Evolutionary conservation across 2,329 filamentous ascomycete genomes (phyloP), one percentile per base, ranked within the genome.

Genomic region (Pseudophaeomoniella oleicola): DNA sequence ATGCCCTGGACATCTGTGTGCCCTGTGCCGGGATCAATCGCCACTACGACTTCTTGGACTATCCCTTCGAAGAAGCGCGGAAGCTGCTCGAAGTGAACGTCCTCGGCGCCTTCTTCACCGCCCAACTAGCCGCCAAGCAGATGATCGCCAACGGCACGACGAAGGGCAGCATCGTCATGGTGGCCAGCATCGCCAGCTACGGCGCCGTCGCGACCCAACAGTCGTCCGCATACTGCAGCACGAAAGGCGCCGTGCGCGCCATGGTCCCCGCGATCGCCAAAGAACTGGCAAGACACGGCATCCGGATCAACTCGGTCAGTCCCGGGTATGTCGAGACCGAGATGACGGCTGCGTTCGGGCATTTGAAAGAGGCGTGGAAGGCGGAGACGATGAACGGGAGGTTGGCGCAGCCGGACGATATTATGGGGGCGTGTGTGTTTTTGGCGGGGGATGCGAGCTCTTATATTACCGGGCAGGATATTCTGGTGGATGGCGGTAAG

Each of bases 131-230:
- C 1, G 65, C 64, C 0, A 58, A 62, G 39, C 59, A 64, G 18
- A 71, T 72, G 61, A 64, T 68, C 19, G 53, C 56, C 1, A 70
- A 66, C 42, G 59, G 59, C 2, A 69, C 66, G 1, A 59, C 31
- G 18, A 39, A 41, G 13, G 43, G 39, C 16, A 42, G 38, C 32
- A 41, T 45, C 16, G 39, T 47, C 19, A 34, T 46, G n/a, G 39
- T 44, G n/a, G 43, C 38, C 19, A 46, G 39, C n/a, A 37, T 47
- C 11, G 35, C 39, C 5, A 42, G 41, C 5, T 36, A 44, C 30
- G 27, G 37, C 4, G 42, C 40, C 9, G 40, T 34, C 27, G 37
- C 35, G 27, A 37, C 39, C 3, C 43, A 47, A 31, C 16, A 18
- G 14, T 35, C 36, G 2, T 44, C 41, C 17, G 42, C 36, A 16